Evolutionary conservation across 148 eudicot species (phyloP), one percentile per base, ranked within the genome.

Genomic region (Rhododendron vialii): DNA sequence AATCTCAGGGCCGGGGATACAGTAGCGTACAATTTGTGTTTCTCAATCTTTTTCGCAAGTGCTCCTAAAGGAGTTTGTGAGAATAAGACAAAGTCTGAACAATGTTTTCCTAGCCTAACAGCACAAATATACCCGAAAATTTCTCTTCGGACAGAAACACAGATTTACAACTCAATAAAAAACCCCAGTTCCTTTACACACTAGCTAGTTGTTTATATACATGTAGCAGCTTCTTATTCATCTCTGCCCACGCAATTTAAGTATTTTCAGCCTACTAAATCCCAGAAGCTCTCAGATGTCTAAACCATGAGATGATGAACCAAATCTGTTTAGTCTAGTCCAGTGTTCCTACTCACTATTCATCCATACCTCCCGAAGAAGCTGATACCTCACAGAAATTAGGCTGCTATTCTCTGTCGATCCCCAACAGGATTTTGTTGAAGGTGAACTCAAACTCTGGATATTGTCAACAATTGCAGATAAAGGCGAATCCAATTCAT

Each of bases 401-500:
- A 51, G 86, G 33, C 74, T 89, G 51, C 89, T 87, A 86, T 77
- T 78, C 83, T 87, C 91, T 45, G 86, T 83, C 3, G 75, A 67
- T 41, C 83, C 88, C 87, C 84, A 75, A 14, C 6, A 78, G 51
- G 88, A 86, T 85, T 89, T 91, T 18, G 84, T 45, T 82, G 85
- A 85, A 88, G 90, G 41, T 17, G 71, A 33, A 59, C 89, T 45
- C 3, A 74, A 82, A n/a, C 51, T 47, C 74, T 38, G 36, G 36
- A 82, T 12, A 12, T 47, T 12, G 80, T 86, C 91, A 17, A 93
- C 47, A 36, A 93, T 87, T 14, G 91, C 83, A 79, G 71, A 89
- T 69, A 95, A 86, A 35, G 98, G 98, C 36, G 96, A 95, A 86
- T 91, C 93, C 79, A 97, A 85, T 84, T 93, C 95, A 76, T 95